Conservation (phyloP, 768 basidiomycete species). For the Tylopilus balloui region DNA sequence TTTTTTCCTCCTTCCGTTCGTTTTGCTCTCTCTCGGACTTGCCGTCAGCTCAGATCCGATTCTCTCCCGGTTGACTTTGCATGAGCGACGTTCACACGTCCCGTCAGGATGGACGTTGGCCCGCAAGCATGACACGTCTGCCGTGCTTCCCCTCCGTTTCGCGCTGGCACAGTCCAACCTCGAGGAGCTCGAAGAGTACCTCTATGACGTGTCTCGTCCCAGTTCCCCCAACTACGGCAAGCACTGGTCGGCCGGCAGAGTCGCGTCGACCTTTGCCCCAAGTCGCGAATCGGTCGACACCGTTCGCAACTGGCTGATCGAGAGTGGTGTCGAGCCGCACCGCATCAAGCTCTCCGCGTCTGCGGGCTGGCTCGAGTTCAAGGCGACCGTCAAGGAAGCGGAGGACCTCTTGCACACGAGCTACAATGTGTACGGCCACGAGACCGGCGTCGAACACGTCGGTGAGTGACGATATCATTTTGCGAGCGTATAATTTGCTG, state of each 20-base stretch:
- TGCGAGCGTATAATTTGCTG: background rate
- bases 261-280: constrained; percentile 43
- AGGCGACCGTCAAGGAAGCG: constrained; percentile 39
- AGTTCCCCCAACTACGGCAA: constrained; percentile 42
- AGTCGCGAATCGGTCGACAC: constrained; percentile 32
- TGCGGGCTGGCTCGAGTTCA: constrained; percentile 39
- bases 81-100: constrained; percentile 29
- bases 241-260: constrained; percentile 39
- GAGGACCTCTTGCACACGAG: constrained; percentile 41
- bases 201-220: constrained; percentile 43
- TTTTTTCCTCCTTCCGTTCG: constrained; percentile 19
- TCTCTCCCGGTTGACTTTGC: constrained; percentile 6
- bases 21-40: constrained; percentile 21
- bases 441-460: constrained; percentile 36
- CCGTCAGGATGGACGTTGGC: constrained; percentile 38
- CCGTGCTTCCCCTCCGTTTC: constrained; percentile 41
- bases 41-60: constrained; percentile 3
- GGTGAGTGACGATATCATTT: constrained; percentile 21
- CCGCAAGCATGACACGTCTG: constrained; percentile 29
- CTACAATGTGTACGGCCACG: constrained; percentile 40
- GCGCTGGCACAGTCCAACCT: constrained; percentile 43
- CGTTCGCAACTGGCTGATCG: constrained; percentile 40
- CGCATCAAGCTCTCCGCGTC: constrained; percentile 33
- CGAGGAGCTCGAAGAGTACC: constrained; percentile 36
- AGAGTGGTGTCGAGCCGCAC: constrained; percentile 33